A percentile compares a stretch with the other conserved stretches of the same genome.
Evolutionary conservation across 2,329 filamentous ascomycete species (phyloP).

Genomic region (Ophiostoma tasmaniense): DNA sequence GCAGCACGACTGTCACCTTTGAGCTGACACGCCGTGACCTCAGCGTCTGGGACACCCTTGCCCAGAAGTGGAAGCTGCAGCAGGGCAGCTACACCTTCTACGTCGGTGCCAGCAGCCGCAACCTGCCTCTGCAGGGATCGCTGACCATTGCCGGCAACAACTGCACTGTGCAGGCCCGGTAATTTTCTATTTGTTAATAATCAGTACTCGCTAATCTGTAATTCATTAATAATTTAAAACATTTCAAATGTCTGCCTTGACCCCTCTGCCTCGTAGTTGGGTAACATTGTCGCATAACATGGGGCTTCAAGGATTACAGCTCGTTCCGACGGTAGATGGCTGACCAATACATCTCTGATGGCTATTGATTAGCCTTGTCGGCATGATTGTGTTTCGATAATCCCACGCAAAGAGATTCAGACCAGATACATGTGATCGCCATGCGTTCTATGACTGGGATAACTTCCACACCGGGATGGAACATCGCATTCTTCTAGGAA

Average conservation of each 20-base stretch:
- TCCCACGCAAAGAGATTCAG: neutral
- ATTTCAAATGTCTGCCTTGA: neutral
- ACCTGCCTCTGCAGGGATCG: conserved; percentile 30
- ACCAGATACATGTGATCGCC: neutral
- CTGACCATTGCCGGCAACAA: conserved; percentile 25
- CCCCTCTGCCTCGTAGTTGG: too few relatives aligned
- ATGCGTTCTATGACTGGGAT: neutral
- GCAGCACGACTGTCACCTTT: conserved; percentile 41
- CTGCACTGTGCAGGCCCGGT: neutral
- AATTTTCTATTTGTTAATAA: neutral
- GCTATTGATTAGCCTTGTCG: neutral
- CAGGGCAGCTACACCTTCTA: conserved; percentile 33
- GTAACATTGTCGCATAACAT: too few relatives aligned
- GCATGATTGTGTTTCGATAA: neutral
- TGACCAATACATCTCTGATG: neutral
- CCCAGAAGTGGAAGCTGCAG: conserved; percentile 51
- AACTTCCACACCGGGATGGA: neutral
- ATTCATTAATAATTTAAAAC: neutral
- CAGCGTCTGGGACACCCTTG: conserved; percentile 55
- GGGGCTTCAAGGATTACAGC: too few relatives aligned
- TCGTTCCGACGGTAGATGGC: too few relatives aligned
- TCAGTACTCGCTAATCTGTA: neutral
- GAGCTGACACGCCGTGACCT: conserved; percentile 54
- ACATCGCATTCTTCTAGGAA: neutral
- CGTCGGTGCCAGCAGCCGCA: conserved; percentile 38